Evolutionary conservation across 1,284 basidiomycete species (phyloP).

Genomic region (Leucoagaricus sp.): DNA sequence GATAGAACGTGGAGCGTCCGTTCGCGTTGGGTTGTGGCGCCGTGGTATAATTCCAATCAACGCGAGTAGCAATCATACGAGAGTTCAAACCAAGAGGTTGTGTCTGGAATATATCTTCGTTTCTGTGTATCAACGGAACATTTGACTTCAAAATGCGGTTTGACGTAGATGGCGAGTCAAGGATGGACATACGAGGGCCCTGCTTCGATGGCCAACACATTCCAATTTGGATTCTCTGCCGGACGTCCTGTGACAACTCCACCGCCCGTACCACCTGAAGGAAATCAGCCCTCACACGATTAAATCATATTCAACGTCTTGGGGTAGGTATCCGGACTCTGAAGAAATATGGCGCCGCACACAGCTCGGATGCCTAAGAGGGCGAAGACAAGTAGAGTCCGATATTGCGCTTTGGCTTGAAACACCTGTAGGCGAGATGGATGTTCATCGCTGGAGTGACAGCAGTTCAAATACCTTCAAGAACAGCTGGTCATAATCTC

Average conservation of each 20-base stretch:
- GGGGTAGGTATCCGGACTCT: too few species aligned
- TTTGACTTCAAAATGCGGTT: too few species aligned
- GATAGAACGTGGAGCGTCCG: slow-evolving; percentile 15
- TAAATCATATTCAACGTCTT: too few species aligned
- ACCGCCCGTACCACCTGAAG: slow-evolving; percentile 20
- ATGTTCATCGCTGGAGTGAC: too few species aligned
- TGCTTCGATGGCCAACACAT: slow-evolving; percentile 22
- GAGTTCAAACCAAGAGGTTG: slow-evolving; percentile 15
- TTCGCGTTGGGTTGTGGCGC: slow-evolving; percentile 17
- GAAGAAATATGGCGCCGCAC: too few species aligned
- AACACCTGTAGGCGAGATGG: too few species aligned
- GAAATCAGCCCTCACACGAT: too few species aligned
- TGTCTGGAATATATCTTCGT: slow-evolving; percentile 18
- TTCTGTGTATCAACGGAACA: slow-evolving; percentile 15
- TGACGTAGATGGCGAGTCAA: background rate
- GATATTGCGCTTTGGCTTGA: too few species aligned
- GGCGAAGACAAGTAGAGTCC: too few species aligned
- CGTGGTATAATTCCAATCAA: slow-evolving; percentile 23
- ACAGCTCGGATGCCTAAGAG: too few species aligned
- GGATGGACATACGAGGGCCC: slow-evolving; percentile 9
- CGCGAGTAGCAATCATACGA: background rate
- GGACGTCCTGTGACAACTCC: slow-evolving; percentile 19
- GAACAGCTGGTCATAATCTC: too few species aligned
- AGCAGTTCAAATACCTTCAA: too few species aligned
- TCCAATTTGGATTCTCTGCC: slow-evolving; percentile 18